Evolutionary conservation across 1,284 basidiomycete genomes (phyloP), one percentile per base, ranked within the genome.

Genomic region (Irpex sp.): DNA sequence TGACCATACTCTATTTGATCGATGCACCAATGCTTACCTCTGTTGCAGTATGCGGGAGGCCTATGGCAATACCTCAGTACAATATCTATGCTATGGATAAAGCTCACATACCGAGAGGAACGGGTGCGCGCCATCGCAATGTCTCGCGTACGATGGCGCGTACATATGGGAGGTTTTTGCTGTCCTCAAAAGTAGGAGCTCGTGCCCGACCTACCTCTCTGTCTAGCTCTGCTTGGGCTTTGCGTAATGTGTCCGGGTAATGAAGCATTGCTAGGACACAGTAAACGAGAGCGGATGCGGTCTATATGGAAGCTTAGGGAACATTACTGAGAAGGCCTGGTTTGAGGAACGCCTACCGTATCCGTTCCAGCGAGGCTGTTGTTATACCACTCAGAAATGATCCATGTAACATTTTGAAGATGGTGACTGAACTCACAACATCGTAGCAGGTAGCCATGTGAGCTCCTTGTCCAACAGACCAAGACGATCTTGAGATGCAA

Each of bases 221-320:
- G 48, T 62, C 47, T n/a, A 58, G 21, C 37, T 62, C 61, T 5
- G 44, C 61, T 15, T 62, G 61, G 4, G 61, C 61, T 34, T 58
- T 58, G 2, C 8, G 36, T 21, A 58, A 31, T 1, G 40, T 36
- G 11, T 62, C 57, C 4, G 61, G 61, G 13, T 62, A 44, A 9
- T 57, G 47, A 3, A 48, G 40, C 61, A 62, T 58, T 9, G 57
- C 57, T 2, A 58, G 44, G 57, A 58, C 13, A 13, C 44, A 58
- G 47, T 56, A 11, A 15, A 56, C 7, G 11, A 56, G 54, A 7
- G 54, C 11, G 3, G 26, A 4, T 13, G 26, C 3, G 13, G 54
- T 56, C 54, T 56, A 21, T 51, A n/a, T 17, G 2, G 49, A 44
- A 44, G 8, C 5, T 26, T 4, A 26, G 26, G n/a, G n/a, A n/a